Base-by-base conservation (phyloP, 257 asterid genomes). In the Capsicum baccatum region DNA sequence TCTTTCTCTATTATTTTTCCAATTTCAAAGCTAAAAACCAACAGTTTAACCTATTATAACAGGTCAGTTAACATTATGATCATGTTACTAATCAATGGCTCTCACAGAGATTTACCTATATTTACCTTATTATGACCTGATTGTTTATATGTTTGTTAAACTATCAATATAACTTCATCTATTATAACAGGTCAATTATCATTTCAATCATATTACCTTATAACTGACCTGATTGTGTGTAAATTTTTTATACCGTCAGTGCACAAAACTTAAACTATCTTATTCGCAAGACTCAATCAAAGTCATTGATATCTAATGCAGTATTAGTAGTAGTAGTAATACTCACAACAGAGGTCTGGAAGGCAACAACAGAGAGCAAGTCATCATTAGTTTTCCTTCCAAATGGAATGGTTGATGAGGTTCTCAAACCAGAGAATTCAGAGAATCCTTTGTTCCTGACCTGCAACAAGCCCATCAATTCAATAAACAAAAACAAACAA, bases 261-360 rank as follows among this genome's bases (percentile, higher is more conserved):
- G 19, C 74, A 67, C 12, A 67, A 2, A 74, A 74, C 56, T 74
- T 74, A 48, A 74, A 63, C 58, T 9, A 14, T 42, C n/a, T 74
- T 42, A 12, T 52, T 39, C 44, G 5, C 44, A 3, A 39, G 44
- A 39, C 44, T 3, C 70, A 19, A 4, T 50, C 35, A 66, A 42
- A 42, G 15, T 19, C 35, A 66, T 39, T 39, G 73, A 21, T 19
- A 26, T 26, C 26, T 21, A 52, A 67, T 69, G 84, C 69, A 52
- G 0, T 13, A 15, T 5, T 21, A 57, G 11, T 17, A 55, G 4
- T 39, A 35, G 17, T 48, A 11, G 1, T 14, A 63, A 17, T 19
- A 90, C 99, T 94, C 83, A 96, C 99, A 83, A 47, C 94, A 78
- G 96, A 90, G 73, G 99, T 93, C 44, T 94, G 99, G 89, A 96